A percentile compares a stretch with the other conserved stretches of the same genome.
Conservation (phyloP, 202 grass and related monocot species). For the Zizania palustris region DNA sequence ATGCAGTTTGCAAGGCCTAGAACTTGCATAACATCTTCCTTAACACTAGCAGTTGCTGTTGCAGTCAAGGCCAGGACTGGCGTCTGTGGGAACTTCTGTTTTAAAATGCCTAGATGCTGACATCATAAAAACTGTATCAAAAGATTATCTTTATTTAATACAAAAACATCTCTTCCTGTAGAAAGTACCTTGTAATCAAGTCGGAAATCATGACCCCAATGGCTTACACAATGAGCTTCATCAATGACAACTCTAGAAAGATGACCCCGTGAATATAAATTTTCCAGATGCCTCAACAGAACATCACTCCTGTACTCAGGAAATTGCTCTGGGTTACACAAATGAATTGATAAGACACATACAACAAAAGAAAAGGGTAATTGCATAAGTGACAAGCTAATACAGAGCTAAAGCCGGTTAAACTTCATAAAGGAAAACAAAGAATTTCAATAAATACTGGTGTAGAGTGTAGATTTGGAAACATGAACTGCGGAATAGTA, state of each 20-base stretch:
- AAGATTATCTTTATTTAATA: constrained; percentile 33
- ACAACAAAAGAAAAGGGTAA: constrained; percentile 12
- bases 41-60: constrained; percentile 90
- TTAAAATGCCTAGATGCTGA: constrained; percentile 82
- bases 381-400: constrained; percentile 18
- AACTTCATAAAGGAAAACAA: background rate
- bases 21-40: constrained; percentile 98
- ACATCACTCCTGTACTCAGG: constrained; percentile 64
- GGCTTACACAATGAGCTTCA: constrained; percentile 99
- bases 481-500: constrained; percentile 6
- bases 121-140: constrained; percentile 45
- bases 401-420: constrained; percentile 20
- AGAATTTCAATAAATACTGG: background rate
- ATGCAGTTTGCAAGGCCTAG: constrained; percentile 83
- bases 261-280: constrained; percentile 57
- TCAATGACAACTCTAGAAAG: constrained; percentile 97
- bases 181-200: constrained; percentile 87
- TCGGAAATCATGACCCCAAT: constrained; percentile 97
- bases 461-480: constrained; percentile 5
- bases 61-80: constrained; percentile 95
- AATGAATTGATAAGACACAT: constrained; percentile 25
- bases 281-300: constrained; percentile 62
- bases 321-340: constrained; percentile 28
- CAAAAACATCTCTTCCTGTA: constrained; percentile 16
- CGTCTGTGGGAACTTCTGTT: constrained; percentile 68